These are phyloP conservation scores for Mallotus repandus DNA, from an alignment of 441 rosid species.

Conservation along the genomic window DNA sequence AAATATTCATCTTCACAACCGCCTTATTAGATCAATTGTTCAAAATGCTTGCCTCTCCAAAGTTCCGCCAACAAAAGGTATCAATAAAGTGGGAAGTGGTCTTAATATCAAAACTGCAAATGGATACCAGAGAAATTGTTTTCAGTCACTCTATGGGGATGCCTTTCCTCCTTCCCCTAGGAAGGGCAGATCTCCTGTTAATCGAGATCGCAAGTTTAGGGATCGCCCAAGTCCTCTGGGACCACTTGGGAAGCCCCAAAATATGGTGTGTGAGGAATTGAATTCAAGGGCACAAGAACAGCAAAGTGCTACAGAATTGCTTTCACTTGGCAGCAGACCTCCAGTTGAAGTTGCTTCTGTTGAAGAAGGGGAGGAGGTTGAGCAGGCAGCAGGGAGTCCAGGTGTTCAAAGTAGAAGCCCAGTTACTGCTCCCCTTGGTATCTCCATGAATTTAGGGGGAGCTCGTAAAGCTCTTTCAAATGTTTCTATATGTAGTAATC, in stretches of 20 bases:
- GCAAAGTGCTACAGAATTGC: constrained; percentile 69
- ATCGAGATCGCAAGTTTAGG: constrained; percentile 48
- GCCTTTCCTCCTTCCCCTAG: constrained; percentile 66
- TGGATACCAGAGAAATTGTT: constrained; percentile 40
- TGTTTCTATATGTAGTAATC: constrained; percentile 20
- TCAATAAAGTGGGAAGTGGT: constrained; percentile 33
- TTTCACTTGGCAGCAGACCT: constrained; percentile 78
- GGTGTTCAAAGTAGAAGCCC: constrained; percentile 71
- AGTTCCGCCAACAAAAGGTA: constrained; percentile 43
- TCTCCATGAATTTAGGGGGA: constrained; percentile 47
- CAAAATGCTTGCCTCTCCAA: constrained; percentile 61
- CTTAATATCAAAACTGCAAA: constrained; percentile 32
- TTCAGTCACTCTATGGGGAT: constrained; percentile 49
- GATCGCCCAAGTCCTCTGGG: constrained; percentile 85
- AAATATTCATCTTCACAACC: constrained; percentile 68
- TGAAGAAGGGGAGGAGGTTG: constrained; percentile 97
- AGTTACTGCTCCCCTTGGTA: constrained; percentile 76
- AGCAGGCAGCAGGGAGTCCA: constrained; percentile 67
- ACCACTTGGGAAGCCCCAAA: constrained; percentile 84
- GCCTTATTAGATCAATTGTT: constrained; percentile 57
- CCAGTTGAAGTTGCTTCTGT: constrained; percentile 69
- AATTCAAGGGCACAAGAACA: constrained; percentile 54
- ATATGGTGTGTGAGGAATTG: constrained; percentile 45
- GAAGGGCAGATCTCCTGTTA: constrained; percentile 61
- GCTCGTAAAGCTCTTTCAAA: constrained; percentile 37